phyloP scores from a whole-genome alignment of 2,329 filamentous ascomycete genomes.

The Mollisiaceae sp. region DNA sequence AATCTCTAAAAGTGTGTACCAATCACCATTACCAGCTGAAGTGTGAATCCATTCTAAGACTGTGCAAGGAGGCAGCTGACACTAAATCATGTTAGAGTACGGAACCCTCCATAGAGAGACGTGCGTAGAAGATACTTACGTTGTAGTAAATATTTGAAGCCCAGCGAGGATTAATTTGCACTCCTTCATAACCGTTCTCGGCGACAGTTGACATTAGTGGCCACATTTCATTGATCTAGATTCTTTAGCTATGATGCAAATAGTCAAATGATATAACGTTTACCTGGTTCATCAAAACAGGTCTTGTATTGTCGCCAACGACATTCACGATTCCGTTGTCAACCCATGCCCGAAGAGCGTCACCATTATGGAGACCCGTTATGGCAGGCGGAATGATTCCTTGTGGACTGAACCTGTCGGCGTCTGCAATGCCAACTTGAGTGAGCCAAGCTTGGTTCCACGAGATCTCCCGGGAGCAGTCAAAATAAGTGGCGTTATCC shows the following conservation, averaged over 20 bases:
- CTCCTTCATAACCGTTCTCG: slow-evolving; percentile 58
- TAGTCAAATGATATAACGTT: slow-evolving; percentile 41
- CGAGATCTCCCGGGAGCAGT: slow-evolving; percentile 60
- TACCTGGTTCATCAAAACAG: slow-evolving; percentile 55
- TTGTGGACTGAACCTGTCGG: slow-evolving; percentile 53
- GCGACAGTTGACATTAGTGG: slow-evolving; percentile 57
- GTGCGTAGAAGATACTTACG: slow-evolving; percentile 40
- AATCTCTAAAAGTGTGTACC: slow-evolving; percentile 54
- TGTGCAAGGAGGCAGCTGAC: slow-evolving; percentile 61
- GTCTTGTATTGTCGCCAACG: slow-evolving; percentile 68
- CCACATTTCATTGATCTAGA: slow-evolving; percentile 50
- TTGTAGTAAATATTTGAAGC: slow-evolving; percentile 69
- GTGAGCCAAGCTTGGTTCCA: slow-evolving; percentile 66
- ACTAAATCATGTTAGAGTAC: slow-evolving; percentile 43
- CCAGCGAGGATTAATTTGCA: slow-evolving; percentile 63
- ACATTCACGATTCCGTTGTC: slow-evolving; percentile 64
- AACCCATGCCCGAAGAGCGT: slow-evolving; percentile 62
- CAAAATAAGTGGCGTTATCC: slow-evolving; percentile 64
- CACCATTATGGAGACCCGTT: slow-evolving; percentile 68
- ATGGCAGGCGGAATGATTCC: slow-evolving; percentile 68
- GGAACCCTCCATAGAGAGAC: slow-evolving; percentile 37
- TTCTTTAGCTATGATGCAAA: neutral
- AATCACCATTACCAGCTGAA: slow-evolving; percentile 58
- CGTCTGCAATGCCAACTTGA: slow-evolving; percentile 54
- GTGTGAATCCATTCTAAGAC: slow-evolving; percentile 65